Conservation (phyloP, 225 moss, liverwort and hornwort species). For the Physcomitrellopsis africana region DNA sequence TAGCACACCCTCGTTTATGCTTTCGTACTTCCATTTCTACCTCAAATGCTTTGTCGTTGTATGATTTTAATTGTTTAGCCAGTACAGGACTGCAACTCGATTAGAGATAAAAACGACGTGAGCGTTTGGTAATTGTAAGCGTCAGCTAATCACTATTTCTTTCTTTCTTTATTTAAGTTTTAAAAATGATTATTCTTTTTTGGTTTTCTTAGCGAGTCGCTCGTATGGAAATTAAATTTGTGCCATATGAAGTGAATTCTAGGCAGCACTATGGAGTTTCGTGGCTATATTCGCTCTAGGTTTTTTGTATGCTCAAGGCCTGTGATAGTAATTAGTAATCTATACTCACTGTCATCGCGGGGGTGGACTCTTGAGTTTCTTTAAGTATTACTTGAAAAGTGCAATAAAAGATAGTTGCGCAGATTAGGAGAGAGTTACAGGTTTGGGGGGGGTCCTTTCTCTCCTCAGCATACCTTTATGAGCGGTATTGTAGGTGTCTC, state of each 20-base stretch:
- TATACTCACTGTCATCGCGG: not conserved
- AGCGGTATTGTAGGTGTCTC: not conserved
- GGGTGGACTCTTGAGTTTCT: not conserved
- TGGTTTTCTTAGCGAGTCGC: no score
- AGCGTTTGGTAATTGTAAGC: no score
- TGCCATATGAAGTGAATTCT: no score
- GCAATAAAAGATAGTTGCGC: not conserved
- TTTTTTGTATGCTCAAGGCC: constrained; percentile 5
- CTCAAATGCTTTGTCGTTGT: constrained; percentile 7
- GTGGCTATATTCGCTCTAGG: constrained; percentile 1
- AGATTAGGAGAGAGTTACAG: not conserved
- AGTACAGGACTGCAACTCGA: not conserved
- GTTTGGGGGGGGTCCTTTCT: not conserved
- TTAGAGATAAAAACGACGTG: no score
- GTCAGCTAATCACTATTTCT: no score
- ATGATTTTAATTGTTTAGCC: not conserved
- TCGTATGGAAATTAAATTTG: no score
- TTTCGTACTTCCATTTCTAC: constrained; percentile 8
- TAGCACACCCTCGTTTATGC: not conserved
- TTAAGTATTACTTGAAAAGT: no score
- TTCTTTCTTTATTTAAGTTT: no score
- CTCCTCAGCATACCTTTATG: not conserved
- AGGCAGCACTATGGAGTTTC: no score
- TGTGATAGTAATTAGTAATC: constrained; percentile 13
- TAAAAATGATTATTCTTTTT: no score